Evolutionary conservation across 352 stramenopile species (phyloP).

Genomic region (Thalassiosira mediterranea): DNA sequence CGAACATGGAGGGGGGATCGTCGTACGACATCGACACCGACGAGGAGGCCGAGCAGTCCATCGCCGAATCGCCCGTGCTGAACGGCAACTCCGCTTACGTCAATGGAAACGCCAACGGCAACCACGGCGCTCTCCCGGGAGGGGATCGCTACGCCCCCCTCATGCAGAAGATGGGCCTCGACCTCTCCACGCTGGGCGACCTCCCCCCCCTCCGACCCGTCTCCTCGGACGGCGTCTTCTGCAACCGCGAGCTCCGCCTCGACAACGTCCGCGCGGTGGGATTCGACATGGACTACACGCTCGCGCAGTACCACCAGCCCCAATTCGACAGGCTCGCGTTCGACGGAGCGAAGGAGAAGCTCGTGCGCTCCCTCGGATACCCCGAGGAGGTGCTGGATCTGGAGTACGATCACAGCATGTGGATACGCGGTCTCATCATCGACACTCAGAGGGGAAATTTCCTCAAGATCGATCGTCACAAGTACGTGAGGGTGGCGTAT

Average conservation of each 20-base stretch:
- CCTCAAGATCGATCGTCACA: constrained; percentile 88
- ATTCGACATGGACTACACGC: constrained; percentile 90
- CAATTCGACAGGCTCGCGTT: constrained; percentile 87
- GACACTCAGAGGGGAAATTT: constrained; percentile 86
- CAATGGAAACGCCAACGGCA: constrained; percentile 15
- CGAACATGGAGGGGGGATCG: constrained; percentile 9
- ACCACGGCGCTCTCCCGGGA: no score
- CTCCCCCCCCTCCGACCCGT: constrained; percentile 55
- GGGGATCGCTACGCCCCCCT: constrained; percentile 22
- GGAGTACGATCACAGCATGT: constrained; percentile 82
- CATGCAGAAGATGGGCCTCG: constrained; percentile 25
- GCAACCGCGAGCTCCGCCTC: constrained; percentile 83
- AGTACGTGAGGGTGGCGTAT: constrained; percentile 86
- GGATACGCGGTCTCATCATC: constrained; percentile 86
- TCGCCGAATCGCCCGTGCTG: constrained; percentile 10
- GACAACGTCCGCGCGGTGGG: constrained; percentile 76
- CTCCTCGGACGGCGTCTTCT: constrained; percentile 77
- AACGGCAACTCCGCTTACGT: neutral
- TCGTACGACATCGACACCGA: constrained; percentile 54
- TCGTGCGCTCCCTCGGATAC: constrained; percentile 78
- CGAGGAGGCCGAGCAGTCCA: constrained; percentile 46
- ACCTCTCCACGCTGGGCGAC: constrained; percentile 27
- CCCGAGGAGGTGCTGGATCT: constrained; percentile 83
- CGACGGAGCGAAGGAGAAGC: constrained; percentile 86
- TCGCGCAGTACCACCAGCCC: constrained; percentile 86